Base-by-base conservation (phyloP, 192 early-diverging fungal genomes). In the Backusella macrospora region DNA sequence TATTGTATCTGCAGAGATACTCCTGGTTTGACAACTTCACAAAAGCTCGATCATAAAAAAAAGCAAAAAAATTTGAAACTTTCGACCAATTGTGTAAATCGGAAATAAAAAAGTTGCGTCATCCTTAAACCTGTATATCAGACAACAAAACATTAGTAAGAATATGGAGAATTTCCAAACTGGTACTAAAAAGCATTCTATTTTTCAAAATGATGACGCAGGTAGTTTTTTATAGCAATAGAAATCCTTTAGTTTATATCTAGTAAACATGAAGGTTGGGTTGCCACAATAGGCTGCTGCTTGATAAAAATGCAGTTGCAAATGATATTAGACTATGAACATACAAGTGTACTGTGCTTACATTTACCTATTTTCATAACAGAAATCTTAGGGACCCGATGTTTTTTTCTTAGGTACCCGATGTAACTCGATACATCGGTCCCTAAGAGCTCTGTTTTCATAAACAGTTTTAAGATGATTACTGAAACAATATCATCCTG, bases 311-410 rank as follows among this genome's bases (percentile, higher is more conserved):
- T 34, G 62, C 26, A 62, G 23, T 34, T 62, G 62, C 62, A 62
- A 62, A 62, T 38, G 26, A 62, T 62, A 62, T 62, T 62, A 62
- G 62, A 10, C 13, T 62, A 34, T 62, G 62, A 62, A 34, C 21
- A 62, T 62, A 34, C 26, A 62, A 62, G 21, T 62, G 62, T 62
- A 62, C 0, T 62, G n/a, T 38, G 12, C 62, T 62, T 62, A 62
- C 26, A 62, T 23, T 62, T 62, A 62, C 62, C 26, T 62, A 38
- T 62, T 34, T 34, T 62, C 62, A 62, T 62, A 62, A 62, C n/a
- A n/a, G n/a, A n/a, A n/a, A n/a, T n/a, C n/a, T n/a, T n/a, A n/a
- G n/a, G n/a, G n/a, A n/a, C n/a, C n/a, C n/a, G n/a, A n/a, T n/a
- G n/a, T n/a, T n/a, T n/a, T n/a, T n/a, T n/a, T n/a, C n/a, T n/a